Evolutionary conservation across 2,329 filamentous ascomycete species (phyloP).

Genomic region (Capronia americana): DNA sequence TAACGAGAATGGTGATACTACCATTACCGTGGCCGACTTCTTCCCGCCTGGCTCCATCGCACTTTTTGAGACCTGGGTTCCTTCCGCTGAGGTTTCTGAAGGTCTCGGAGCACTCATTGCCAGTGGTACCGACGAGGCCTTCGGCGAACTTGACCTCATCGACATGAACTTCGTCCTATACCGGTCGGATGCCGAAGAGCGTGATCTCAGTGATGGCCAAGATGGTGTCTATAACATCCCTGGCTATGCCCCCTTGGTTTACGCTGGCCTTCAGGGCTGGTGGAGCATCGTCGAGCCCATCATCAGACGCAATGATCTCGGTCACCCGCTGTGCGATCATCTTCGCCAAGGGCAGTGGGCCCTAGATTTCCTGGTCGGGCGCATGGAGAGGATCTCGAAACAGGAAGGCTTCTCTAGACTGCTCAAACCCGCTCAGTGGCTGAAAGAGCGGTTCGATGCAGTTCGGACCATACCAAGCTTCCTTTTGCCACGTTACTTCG

Average conservation of each 20-base stretch:
- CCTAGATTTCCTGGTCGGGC: constrained; percentile 81
- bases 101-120: constrained; percentile 88
- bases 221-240: constrained; percentile 93
- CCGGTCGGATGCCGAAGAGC: constrained; percentile 86
- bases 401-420: constrained; percentile 68
- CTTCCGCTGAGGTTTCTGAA: constrained; percentile 79
- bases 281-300: constrained; percentile 89
- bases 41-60: constrained; percentile 95
- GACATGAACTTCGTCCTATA: constrained; percentile 94
- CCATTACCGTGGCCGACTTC: constrained; percentile 78
- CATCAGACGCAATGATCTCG: constrained; percentile 86
- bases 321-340: constrained; percentile 91
- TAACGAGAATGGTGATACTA: constrained; percentile 73
- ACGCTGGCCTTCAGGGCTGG: constrained; percentile 98
- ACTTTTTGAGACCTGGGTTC: constrained; percentile 95
- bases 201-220: constrained; percentile 75
- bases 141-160: constrained; percentile 73
- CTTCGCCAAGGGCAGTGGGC: constrained; percentile 91
- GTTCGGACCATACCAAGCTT: constrained; percentile 86
- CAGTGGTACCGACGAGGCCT: constrained; percentile 78
- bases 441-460: constrained; percentile 83
- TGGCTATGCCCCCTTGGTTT: constrained; percentile 81
- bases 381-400: constrained; percentile 75
- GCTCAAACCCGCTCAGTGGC: constrained; percentile 73
- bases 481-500: constrained; percentile 90